A percentile compares a stretch with the other conserved stretches of the same genome.
These are phyloP conservation scores for Aspergillus egyptiacus DNA, from an alignment of 495 filamentous ascomycete species.

Conservation along the genomic window DNA sequence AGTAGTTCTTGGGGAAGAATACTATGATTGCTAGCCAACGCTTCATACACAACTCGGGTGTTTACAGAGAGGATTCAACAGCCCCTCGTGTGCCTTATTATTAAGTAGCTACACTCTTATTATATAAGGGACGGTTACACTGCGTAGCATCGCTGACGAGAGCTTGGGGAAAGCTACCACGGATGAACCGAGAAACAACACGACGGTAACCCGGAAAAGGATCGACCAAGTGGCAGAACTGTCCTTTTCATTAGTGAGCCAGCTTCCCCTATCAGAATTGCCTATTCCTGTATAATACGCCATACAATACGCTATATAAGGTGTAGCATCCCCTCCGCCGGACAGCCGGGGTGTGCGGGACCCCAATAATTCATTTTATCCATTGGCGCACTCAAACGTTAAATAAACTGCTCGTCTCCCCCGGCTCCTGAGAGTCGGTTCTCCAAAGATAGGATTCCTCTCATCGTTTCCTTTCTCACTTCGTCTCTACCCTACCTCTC, in stretches of 20 bases:
- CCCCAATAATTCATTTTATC: conserved; percentile 18
- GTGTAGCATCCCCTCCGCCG: conserved; percentile 14
- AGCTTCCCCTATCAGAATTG: too few relatives aligned
- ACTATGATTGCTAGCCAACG: too few relatives aligned
- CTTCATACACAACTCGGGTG: too few relatives aligned
- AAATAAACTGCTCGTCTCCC: conserved; percentile 13
- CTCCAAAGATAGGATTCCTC: too few relatives aligned
- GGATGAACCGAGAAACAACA: conserved; percentile 3
- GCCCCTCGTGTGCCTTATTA: too few relatives aligned
- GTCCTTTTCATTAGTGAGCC: too few relatives aligned
- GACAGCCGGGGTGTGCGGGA: conserved; percentile 20
- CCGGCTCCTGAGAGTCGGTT: background rate
- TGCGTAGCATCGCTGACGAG: background rate
- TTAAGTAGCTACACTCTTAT: too few relatives aligned
- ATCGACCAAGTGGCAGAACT: background rate
- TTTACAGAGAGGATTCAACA: too few relatives aligned
- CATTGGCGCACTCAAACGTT: conserved; percentile 8
- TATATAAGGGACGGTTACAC: background rate
- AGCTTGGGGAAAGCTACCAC: conserved; percentile 7
- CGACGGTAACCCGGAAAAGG: conserved; percentile 12
- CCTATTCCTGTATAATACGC: too few relatives aligned
- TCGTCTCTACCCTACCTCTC: conserved; percentile 3
- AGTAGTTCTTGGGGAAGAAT: too few relatives aligned
- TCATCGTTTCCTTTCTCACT: conserved; percentile 3
- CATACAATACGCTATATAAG: conserved; percentile 7